Conservation (phyloP, 2,329 filamentous ascomycete genomes). For the Botrytis cinerea region DNA sequence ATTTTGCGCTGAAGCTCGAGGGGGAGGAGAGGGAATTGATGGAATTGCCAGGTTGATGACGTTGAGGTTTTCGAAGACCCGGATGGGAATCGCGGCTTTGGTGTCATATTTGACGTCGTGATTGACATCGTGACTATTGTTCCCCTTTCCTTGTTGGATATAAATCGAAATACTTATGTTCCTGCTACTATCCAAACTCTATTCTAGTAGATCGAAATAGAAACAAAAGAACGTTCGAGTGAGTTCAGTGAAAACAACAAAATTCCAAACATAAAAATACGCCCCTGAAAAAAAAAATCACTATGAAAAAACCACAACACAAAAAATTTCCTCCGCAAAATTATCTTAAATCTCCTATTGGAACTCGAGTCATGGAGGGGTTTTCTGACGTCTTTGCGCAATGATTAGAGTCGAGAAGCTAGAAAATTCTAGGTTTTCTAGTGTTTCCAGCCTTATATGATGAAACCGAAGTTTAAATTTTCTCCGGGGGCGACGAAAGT, state of each 20-base stretch:
- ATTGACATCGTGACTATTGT: background rate
- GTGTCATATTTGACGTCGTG: background rate
- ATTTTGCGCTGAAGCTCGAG: constrained; percentile 17
- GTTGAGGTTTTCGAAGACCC: background rate
- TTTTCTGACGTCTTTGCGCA: background rate
- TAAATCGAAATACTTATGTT: background rate
- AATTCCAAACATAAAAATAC: background rate
- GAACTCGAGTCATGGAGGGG: background rate
- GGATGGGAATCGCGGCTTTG: background rate
- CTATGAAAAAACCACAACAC: background rate
- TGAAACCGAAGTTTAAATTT: background rate
- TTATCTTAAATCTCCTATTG: background rate
- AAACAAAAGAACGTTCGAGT: background rate
- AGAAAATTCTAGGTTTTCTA: constrained; percentile 5
- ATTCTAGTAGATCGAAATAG: background rate
- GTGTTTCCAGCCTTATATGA: constrained; percentile 1
- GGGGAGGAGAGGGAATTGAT: constrained; percentile 6
- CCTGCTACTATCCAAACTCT: background rate
- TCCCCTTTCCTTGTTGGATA: background rate
- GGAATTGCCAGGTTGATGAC: background rate
- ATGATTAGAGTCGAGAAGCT: background rate
- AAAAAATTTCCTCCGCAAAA: background rate
- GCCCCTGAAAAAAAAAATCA: background rate
- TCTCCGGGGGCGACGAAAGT: background rate
- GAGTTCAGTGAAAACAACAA: background rate